Conservation (phyloP, 129 eudicot genomes). For the Logfia minima region DNA sequence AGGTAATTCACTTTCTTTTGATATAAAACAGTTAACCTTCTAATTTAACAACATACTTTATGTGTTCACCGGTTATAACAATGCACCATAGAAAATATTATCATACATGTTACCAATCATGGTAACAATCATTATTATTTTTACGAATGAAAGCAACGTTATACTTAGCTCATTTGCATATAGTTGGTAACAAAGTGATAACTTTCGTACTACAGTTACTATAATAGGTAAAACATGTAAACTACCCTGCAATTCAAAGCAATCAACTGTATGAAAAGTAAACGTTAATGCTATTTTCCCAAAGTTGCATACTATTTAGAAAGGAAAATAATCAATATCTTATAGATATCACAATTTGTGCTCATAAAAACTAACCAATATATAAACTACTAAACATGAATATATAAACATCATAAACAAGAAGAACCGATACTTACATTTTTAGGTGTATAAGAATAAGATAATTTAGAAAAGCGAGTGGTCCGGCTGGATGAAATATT, state of each 20-base stretch:
- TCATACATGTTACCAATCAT: background rate
- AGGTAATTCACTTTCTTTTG: background rate
- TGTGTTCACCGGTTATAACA: background rate
- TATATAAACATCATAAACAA: background rate
- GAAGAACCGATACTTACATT: conserved; percentile 7
- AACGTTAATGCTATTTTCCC: too few relatives aligned
- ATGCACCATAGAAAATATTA: background rate
- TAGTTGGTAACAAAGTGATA: too few relatives aligned
- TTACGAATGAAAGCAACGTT: background rate
- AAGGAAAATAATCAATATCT: background rate
- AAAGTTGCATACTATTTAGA: background rate
- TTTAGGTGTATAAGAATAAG: background rate
- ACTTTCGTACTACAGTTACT: too few relatives aligned
- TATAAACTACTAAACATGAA: background rate
- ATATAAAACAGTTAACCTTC: background rate
- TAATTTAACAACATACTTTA: too few relatives aligned
- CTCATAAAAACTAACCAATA: background rate
- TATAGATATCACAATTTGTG: background rate
- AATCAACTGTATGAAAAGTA: too few relatives aligned
- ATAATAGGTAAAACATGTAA: too few relatives aligned
- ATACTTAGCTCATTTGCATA: too few relatives aligned
- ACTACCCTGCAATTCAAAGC: too few relatives aligned
- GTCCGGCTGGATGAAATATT: conserved; percentile 21
- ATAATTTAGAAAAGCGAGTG: conserved; percentile 14
- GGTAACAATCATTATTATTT: background rate